phyloP scores from a whole-genome alignment of 805 yeast species.

The Saccharomycopsis fibuligera region DNA sequence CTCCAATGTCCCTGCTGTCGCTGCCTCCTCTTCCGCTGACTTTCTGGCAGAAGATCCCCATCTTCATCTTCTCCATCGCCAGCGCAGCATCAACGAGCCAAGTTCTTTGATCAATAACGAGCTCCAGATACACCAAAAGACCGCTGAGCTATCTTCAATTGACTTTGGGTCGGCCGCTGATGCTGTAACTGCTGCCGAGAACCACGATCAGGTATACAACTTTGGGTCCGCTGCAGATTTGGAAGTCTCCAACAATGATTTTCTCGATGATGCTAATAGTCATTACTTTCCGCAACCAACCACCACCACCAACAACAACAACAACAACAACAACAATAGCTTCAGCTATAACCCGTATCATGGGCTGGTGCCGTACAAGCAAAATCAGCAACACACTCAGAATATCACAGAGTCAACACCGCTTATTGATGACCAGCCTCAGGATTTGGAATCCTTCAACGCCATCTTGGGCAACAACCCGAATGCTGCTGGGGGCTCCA shows the following conservation, averaged over 20 bases:
- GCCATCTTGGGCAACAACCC: constrained; percentile 17
- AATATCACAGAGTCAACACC: neutral
- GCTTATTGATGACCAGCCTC: constrained; percentile 14
- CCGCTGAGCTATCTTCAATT: constrained; percentile 19
- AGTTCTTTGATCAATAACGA: constrained; percentile 17
- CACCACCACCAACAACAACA: constrained; percentile 1
- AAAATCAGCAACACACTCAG: neutral
- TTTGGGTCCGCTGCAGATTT: neutral
- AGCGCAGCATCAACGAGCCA: neutral
- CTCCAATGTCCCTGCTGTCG: neutral
- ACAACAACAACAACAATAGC: neutral
- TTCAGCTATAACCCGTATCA: neutral
- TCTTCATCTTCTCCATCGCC: too few relatives aligned
- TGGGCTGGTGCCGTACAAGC: neutral
- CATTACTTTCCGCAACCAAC: neutral
- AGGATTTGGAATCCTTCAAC: constrained; percentile 20
- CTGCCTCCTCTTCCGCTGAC: neutral
- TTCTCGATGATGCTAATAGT: constrained; percentile 3
- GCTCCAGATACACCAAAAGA: constrained; percentile 16
- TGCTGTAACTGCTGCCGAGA: constrained; percentile 1
- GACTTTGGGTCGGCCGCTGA: constrained; percentile 11
- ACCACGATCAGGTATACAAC: neutral
- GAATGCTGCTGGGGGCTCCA: neutral
- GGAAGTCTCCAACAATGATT: neutral
- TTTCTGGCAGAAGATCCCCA: neutral